Percentiles rank a stretch among this genome's conserved stretches.
Conservation (phyloP, 1,139 yeast genomes). For the Candida sp. region DNA sequence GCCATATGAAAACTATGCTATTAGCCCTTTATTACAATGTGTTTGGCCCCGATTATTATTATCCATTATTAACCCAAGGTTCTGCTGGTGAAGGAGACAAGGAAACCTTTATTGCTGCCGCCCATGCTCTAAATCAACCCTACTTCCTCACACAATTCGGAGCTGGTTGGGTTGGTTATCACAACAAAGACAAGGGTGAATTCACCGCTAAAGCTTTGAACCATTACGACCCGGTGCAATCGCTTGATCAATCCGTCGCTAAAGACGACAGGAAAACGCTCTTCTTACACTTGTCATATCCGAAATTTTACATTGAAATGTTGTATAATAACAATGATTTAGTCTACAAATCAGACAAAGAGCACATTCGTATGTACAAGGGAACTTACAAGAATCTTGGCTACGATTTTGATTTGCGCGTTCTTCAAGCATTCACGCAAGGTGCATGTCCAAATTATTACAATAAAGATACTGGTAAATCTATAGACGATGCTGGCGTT, state of each 20-base stretch:
- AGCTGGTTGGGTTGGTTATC: constrained; percentile 53
- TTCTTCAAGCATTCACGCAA: constrained; percentile 33
- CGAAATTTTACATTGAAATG: constrained; percentile 55
- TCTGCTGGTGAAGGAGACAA: constrained; percentile 74
- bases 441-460: constrained; percentile 38
- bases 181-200: constrained; percentile 25
- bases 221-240: constrained; percentile 52
- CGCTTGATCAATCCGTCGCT: constrained; percentile 13
- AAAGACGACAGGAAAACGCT: constrained; percentile 15
- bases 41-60: constrained; percentile 57
- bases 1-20: constrained; percentile 48
- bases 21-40: constrained; percentile 57
- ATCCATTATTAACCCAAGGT: constrained; percentile 62
- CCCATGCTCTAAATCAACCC: constrained; percentile 44
- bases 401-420: constrained; percentile 52
- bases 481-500: constrained; percentile 23
- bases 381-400: constrained; percentile 39
- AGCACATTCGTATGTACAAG: constrained; percentile 46
- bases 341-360: constrained; percentile 28
- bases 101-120: constrained; percentile 67
- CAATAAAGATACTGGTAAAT: constrained; percentile 19
- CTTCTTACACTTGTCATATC: constrained; percentile 64
- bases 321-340: constrained; percentile 46
- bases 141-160: constrained; percentile 53
- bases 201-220: constrained; percentile 57